A percentile compares a stretch with the other conserved stretches of the same genome.
Conservation (phyloP, 768 basidiomycete genomes). For the Piloderma croceum region DNA sequence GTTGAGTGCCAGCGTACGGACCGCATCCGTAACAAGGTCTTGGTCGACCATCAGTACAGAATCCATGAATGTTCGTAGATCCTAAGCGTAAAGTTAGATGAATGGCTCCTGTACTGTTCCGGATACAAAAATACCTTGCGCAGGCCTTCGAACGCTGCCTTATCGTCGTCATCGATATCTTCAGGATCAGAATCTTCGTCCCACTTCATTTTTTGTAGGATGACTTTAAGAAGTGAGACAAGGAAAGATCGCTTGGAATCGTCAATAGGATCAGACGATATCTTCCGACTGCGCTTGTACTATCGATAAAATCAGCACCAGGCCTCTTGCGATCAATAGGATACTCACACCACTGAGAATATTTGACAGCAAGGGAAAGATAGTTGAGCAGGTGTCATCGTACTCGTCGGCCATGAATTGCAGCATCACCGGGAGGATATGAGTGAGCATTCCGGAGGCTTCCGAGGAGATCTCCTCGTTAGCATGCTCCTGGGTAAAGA, state of each 20-base stretch:
- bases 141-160: slow-evolving; percentile 74
- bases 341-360: slow-evolving; percentile 67
- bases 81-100: slow-evolving; percentile 39
- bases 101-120: background rate
- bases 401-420: slow-evolving; percentile 87
- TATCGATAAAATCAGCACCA: slow-evolving; percentile 24
- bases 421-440: slow-evolving; percentile 75
- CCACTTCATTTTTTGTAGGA: slow-evolving; percentile 89
- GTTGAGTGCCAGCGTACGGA: slow-evolving; percentile 65
- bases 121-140: slow-evolving; percentile 43
- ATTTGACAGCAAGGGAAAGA: slow-evolving; percentile 75
- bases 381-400: slow-evolving; percentile 81
- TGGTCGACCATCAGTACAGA: slow-evolving; percentile 82
- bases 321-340: background rate
- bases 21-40: slow-evolving; percentile 73
- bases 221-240: slow-evolving; percentile 65
- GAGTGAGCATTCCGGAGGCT: slow-evolving; percentile 56
- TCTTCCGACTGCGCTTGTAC: slow-evolving; percentile 76
- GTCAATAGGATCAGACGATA: slow-evolving; percentile 56
- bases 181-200: slow-evolving; percentile 70
- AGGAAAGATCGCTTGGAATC: slow-evolving; percentile 73
- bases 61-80: slow-evolving; percentile 81
- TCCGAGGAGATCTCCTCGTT: slow-evolving; percentile 58
- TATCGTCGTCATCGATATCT: slow-evolving; percentile 86
- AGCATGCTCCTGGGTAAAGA: slow-evolving; percentile 45